Conservation (phyloP, 1,284 basidiomycete genomes). For the Xerocomus amazonicus region DNA sequence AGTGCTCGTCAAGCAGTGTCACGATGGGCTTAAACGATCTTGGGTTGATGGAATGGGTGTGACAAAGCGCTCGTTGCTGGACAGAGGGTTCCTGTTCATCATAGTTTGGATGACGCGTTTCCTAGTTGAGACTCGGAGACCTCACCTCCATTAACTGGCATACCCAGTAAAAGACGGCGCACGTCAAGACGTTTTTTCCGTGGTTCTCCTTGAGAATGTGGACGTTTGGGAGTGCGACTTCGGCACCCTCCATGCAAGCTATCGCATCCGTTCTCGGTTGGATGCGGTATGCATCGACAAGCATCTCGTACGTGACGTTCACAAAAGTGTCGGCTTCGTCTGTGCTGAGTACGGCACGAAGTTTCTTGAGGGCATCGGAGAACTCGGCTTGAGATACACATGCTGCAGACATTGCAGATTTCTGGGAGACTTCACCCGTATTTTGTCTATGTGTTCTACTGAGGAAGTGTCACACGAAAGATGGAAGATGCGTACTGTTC, state of each 20-base stretch:
- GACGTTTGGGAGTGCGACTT: slow-evolving; percentile 16
- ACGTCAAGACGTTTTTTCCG: slow-evolving; percentile 16
- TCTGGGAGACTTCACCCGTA: slow-evolving; percentile 26
- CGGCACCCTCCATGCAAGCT: slow-evolving; percentile 30
- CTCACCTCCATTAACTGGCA: slow-evolving; percentile 32
- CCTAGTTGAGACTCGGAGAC: not conserved
- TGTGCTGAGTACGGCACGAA: slow-evolving; percentile 17
- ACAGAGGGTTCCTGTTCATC: slow-evolving; percentile 21
- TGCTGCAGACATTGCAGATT: slow-evolving; percentile 23
- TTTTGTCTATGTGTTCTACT: slow-evolving; percentile 19
- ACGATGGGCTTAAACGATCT: slow-evolving; percentile 23
- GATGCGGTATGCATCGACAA: slow-evolving; percentile 21
- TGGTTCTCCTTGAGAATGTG: slow-evolving; percentile 20
- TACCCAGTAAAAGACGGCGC: slow-evolving; percentile 34
- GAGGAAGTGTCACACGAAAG: not conserved
- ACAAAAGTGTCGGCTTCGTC: not conserved
- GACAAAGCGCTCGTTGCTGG: slow-evolving; percentile 17
- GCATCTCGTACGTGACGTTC: slow-evolving; percentile 21
- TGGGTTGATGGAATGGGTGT: slow-evolving; percentile 14
- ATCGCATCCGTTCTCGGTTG: slow-evolving; percentile 10
- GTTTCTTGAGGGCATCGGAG: slow-evolving; percentile 20
- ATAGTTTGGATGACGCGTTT: too few relatives aligned
- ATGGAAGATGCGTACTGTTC: slow-evolving; percentile 21
- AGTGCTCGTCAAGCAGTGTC: slow-evolving; percentile 22
- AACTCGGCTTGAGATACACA: slow-evolving; percentile 24